A percentile compares a stretch with the other conserved stretches of the same genome.
Conservation (phyloP, 2,329 filamentous ascomycete genomes). For the Calonectria pauciramosa region DNA sequence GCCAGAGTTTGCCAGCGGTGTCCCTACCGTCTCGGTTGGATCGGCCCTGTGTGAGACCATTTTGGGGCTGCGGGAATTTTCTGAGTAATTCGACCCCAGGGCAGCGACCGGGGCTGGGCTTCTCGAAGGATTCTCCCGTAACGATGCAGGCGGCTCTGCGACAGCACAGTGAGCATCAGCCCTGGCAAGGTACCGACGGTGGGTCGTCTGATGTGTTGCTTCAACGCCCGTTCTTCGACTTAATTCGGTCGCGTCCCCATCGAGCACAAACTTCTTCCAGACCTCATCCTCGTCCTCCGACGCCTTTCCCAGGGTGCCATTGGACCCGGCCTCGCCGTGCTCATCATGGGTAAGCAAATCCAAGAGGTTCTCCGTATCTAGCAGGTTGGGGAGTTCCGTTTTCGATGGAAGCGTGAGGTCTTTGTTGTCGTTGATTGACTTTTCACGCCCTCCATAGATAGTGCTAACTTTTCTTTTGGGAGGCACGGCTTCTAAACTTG, state of each 20-base stretch:
- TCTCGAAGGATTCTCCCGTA: constrained; percentile 20
- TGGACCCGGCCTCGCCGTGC: neutral
- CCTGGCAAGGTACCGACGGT: constrained; percentile 23
- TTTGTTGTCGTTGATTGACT: neutral
- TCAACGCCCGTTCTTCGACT: constrained; percentile 37
- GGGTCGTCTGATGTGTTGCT: constrained; percentile 38
- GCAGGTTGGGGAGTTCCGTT: constrained; percentile 3
- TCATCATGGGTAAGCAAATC: constrained; percentile 37
- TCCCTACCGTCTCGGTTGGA: constrained; percentile 19
- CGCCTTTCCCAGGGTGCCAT: neutral
- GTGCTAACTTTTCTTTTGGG: neutral
- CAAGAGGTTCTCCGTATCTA: constrained; percentile 37
- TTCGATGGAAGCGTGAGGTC: constrained; percentile 18
- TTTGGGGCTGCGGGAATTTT: neutral
- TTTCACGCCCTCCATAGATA: constrained; percentile 3
- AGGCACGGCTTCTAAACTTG: neutral
- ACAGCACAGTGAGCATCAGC: constrained; percentile 30
- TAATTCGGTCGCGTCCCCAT: constrained; percentile 38
- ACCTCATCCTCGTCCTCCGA: constrained; percentile 41
- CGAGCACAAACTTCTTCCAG: constrained; percentile 48
- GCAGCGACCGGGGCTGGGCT: neutral
- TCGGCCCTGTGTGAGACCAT: constrained; percentile 18
- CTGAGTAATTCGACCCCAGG: constrained; percentile 1
- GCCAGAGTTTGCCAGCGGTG: constrained; percentile 27
- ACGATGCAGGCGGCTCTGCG: constrained; percentile 36